Base-by-base conservation (phyloP, 257 asterid genomes). In the Thymus mandschuricus region DNA sequence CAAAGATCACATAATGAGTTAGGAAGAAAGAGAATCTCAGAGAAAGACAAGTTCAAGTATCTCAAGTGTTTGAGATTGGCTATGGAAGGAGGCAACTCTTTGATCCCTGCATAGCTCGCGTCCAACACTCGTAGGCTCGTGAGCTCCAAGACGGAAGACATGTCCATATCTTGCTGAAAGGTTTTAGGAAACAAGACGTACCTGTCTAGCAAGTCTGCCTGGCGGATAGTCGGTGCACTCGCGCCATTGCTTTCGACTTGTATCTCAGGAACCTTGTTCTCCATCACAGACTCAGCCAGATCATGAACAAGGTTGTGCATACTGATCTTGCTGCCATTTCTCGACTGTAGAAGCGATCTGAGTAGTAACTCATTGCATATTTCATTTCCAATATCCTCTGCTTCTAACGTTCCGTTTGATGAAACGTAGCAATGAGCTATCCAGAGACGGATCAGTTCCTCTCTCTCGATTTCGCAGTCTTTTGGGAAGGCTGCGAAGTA, bases 41-140 rank as follows among this genome's bases (percentile, higher is more conserved):
- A 38, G 44, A 13, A 6, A 38, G 33, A 6, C 30, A 60, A 35
- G 8, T 60, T 35, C 52, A 81, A 41, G 43, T 54, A 28, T 35
- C 83, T 34, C 46, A 81, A 57, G 59, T 83, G 84, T 48, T 73
- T 75, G 40, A 81, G 55, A 31, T 70, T 64, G 55, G 54, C 68
- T 1, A 80, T 21, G 31, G 66, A 45, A 54, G 60, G 10, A 51
- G 81, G 71, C 41, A 74, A 5, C 9, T 44, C 45, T 12, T 21
- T 1, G 7, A 60, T 31, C 1, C 2, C 27, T 4, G 8, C 10
- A 2, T 0, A 3, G 4, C 76, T 38, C 52, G 76, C 72, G 13
- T 70, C 51, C 43, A 63, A 33, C 1, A 34, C 63, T 74, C 82
- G 64, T 34, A 63, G 15, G 29, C 77, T 65, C 29, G 11, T 58